Evolutionary conservation across 805 yeast genomes (phyloP), one percentile per base, ranked within the genome.

Genomic region (Starmerella powellii): DNA sequence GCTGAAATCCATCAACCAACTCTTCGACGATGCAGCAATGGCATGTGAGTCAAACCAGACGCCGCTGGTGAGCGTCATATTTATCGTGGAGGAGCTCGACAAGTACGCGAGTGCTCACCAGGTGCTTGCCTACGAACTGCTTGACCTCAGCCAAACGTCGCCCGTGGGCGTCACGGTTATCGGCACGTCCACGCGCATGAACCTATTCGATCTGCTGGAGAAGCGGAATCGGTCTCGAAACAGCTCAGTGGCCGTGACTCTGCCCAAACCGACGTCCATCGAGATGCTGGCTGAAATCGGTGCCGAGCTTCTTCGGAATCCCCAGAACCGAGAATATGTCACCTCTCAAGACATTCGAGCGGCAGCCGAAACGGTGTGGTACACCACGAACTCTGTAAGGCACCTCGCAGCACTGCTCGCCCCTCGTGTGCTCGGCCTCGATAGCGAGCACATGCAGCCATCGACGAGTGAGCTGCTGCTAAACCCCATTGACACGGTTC

Each of bases 201-300:
- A 82, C 5, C 71, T 85, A 0, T 67, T 87, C 38, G 96, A 88
- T 52, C 67, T 75, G 52, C 64, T 91, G 35, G 99, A 91, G 56
- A 91, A 88, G 56, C 70, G 99, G 54, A 97, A 91, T 1, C 72
- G 85, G 51, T 79, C 93, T 43, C 65, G 99, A 49, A 91, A 87
- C 58, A 78, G 91, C 15, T 95, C 88, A 56, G 64, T 94, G 38
- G 61, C 80, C 2, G 68, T 86, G 19, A 69, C 70, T 15, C 65
- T 85, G 29, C 72, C 72, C 20, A 76, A 75, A 38, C 66, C 78
- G 0, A 49, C 52, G 1, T 58, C 64, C 2, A 52, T 74, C 2
- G 73, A 69, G 1, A 70, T 65, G 12, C 82, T 79, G 51, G 63
- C 72, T 60, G 54, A 58, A 1, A 63, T 74, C 16, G 73, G 75